phyloP scores from a whole-genome alignment of 208 protist genomes.

The Wallacemonas sp. region DNA sequence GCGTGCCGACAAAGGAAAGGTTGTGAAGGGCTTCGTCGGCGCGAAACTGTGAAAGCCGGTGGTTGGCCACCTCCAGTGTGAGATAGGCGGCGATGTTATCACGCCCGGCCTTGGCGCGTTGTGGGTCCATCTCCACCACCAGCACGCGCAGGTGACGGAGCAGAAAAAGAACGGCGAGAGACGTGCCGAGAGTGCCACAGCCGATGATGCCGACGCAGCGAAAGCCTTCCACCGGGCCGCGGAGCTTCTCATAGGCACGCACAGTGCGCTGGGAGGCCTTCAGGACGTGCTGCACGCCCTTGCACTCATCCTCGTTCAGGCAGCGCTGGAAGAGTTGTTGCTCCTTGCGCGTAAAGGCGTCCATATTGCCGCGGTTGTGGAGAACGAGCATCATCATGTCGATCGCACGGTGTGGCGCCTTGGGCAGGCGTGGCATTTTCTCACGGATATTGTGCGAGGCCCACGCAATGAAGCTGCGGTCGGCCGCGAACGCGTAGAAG shows the following conservation, averaged over 20 bases:
- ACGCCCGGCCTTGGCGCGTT: slow-evolving; percentile 16
- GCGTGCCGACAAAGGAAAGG: slow-evolving; percentile 28
- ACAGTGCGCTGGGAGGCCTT: slow-evolving; percentile 36
- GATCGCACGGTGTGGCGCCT: slow-evolving; percentile 38
- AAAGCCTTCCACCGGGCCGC: background rate
- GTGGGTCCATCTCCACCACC: slow-evolving; percentile 69
- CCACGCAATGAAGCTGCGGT: slow-evolving; percentile 34
- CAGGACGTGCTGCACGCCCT: slow-evolving; percentile 78
- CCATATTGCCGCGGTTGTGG: slow-evolving; percentile 5
- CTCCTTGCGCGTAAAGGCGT: slow-evolving; percentile 36
- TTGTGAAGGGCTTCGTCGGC: slow-evolving; percentile 28
- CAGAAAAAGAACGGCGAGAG: slow-evolving; percentile 71
- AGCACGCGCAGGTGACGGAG: slow-evolving; percentile 46
- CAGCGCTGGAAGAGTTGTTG: slow-evolving; percentile 39
- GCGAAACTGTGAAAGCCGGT: slow-evolving; percentile 22
- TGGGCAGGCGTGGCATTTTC: slow-evolving; percentile 34
- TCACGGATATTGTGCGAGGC: slow-evolving; percentile 37
- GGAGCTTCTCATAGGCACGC: background rate
- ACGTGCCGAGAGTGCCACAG: slow-evolving; percentile 74
- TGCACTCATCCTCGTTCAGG: slow-evolving; percentile 29
- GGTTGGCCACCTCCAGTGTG: slow-evolving; percentile 22
- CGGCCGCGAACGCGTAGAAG: slow-evolving; percentile 12
- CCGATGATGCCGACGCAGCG: slow-evolving; percentile 68
- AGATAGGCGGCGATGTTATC: slow-evolving; percentile 28
- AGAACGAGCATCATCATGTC: slow-evolving; percentile 40